Base-by-base conservation (phyloP, 257 asterid species). In the Nemophila menziesii region DNA sequence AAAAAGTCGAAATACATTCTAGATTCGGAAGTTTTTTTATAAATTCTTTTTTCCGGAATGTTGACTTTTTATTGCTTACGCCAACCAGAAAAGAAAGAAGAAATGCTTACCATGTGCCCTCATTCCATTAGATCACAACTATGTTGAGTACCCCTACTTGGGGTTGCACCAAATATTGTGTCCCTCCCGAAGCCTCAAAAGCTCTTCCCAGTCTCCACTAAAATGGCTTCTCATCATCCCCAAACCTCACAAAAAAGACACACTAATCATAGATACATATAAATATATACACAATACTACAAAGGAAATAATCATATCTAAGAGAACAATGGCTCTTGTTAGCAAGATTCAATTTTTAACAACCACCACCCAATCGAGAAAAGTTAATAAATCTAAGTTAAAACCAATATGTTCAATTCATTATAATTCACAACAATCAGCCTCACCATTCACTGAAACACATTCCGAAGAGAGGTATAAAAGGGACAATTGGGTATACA, bases 391-490 rank as follows among this genome's bases (percentile, higher is more conserved):
- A 20, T 63, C 54, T 11, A 0, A 11, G 22, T 29, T 33, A 16
- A 71, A 46, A 4, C 70, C 59, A 20, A 46, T 49, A 41, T 55
- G 44, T 12, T 57, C 66, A 10, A 9, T 80, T 43, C 62, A 52
- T 8, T 75, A 79, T 39, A 40, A 68, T n/a, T 69, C 80, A 15
- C 24, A 34, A 7, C 46, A 48, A 44, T 63, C 77, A 18, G 16
- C 69, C 5, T 84, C 96, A 15, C 98, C 98, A 33, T 90, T 90
- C 71, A 90, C 93, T 1, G 98, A 90, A 51, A 85, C 72, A 60
- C 94, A 78, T 54, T 81, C 96, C 1, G 21, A 51, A 3, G 82
- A 70, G 65, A 75, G 96, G 68, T 90, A 90, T 71, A 47, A 74
- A 19, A 62, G 96, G 57, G 98, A 90, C 51, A 65, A 63, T 64